phyloP scores from a whole-genome alignment of 129 eudicot genomes.

The Lactuca saligna region DNA sequence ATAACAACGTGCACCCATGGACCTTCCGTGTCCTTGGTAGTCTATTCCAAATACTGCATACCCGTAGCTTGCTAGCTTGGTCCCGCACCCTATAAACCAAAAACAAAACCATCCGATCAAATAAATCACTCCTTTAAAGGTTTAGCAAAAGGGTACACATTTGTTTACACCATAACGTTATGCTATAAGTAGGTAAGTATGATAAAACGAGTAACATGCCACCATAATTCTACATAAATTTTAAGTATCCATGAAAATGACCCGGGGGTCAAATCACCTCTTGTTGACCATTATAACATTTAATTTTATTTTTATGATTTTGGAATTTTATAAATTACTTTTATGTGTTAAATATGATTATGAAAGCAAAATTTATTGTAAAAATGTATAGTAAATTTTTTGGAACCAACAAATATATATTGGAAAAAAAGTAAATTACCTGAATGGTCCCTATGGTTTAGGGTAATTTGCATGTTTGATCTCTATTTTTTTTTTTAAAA shows the following conservation, averaged over 20 bases:
- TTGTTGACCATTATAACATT: background rate
- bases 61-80: constrained; percentile 77
- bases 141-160: background rate
- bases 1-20: constrained; percentile 95
- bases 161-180: background rate
- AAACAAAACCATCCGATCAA: background rate
- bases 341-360: background rate
- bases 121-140: background rate
- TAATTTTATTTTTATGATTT: background rate
- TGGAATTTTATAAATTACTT: background rate
- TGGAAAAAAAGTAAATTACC: too few relatives aligned
- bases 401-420: too few relatives aligned
- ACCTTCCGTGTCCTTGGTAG: constrained; percentile 96
- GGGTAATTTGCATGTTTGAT: too few relatives aligned
- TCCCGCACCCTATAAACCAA: constrained; percentile 60
- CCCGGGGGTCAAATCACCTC: background rate
- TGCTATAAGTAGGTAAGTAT: background rate
- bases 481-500: too few relatives aligned
- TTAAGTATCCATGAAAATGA: too few relatives aligned
- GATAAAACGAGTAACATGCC: background rate
- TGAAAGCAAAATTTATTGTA: background rate
- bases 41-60: constrained; percentile 89
- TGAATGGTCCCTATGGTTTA: too few relatives aligned
- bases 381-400: too few relatives aligned
- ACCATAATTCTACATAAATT: too few relatives aligned